These are phyloP conservation scores for Russula dissimulans DNA, from an alignment of 768 basidiomycete genomes.

Conservation along the genomic window DNA sequence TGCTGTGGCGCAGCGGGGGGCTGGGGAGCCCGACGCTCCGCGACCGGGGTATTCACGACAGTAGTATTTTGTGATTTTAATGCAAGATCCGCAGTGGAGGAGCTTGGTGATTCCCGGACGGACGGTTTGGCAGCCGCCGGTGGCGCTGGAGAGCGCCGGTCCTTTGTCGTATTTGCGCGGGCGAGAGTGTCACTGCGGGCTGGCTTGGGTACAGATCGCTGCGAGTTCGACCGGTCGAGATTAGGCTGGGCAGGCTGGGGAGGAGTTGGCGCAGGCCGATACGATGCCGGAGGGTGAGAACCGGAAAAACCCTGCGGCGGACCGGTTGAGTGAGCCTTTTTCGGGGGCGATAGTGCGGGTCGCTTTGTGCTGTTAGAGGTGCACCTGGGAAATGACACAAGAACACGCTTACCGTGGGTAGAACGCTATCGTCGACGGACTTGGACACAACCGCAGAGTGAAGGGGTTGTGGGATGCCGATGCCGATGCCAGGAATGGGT, in stretches of 20 bases:
- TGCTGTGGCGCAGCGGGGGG: slow-evolving; percentile 34
- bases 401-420: slow-evolving; percentile 44
- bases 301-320: slow-evolving; percentile 8
- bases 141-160: slow-evolving; percentile 39
- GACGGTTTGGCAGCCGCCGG: slow-evolving; percentile 21
- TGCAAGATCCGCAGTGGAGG: slow-evolving; percentile 14
- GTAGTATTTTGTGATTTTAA: neutral
- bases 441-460: slow-evolving; percentile 23
- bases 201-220: slow-evolving; percentile 49
- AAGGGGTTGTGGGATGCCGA: neutral
- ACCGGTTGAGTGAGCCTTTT: slow-evolving; percentile 29
- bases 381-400: neutral
- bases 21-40: slow-evolving; percentile 29
- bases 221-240: slow-evolving; percentile 83
- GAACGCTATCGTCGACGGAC: slow-evolving; percentile 41
- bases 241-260: slow-evolving; percentile 53
- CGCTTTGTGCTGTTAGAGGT: slow-evolving; percentile 25
- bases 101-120: slow-evolving; percentile 8
- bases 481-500: slow-evolving; percentile 4
- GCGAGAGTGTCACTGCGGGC: slow-evolving; percentile 33
- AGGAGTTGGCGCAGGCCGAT: slow-evolving; percentile 71
- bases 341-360: slow-evolving; percentile 33
- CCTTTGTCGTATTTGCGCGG: slow-evolving; percentile 62
- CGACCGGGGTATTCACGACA: neutral
- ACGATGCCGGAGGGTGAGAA: slow-evolving; percentile 41